Evolutionary conservation across 306 rosid species (phyloP).

Genomic region (Canavalia ensiformis): DNA sequence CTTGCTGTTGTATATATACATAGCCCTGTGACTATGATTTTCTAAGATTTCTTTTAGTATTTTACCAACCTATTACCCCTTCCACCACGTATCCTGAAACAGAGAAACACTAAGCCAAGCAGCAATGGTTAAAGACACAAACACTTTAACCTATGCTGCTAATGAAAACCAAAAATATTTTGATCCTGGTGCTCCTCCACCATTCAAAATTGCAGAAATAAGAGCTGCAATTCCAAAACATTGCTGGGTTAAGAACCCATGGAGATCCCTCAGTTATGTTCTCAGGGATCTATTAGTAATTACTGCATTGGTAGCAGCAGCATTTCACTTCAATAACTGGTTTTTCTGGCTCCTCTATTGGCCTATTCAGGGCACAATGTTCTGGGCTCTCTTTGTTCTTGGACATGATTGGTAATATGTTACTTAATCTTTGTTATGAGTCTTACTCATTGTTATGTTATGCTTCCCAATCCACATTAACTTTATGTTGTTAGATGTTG

Average conservation of each 20-base stretch:
- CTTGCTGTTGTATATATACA: background rate
- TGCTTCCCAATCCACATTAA: no score
- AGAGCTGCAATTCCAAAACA: conserved; percentile 88
- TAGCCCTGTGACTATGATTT: background rate
- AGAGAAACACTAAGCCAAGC: conserved; percentile 20
- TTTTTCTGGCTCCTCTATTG: conserved; percentile 81
- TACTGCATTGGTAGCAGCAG: conserved; percentile 58
- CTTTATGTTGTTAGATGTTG: background rate
- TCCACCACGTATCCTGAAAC: conserved; percentile 8
- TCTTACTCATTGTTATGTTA: background rate
- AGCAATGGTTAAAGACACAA: conserved; percentile 33
- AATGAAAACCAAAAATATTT: conserved; percentile 49
- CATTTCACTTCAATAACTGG: conserved; percentile 59
- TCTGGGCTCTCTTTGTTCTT: conserved; percentile 97
- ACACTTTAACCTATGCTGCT: background rate
- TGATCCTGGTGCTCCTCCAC: conserved; percentile 91
- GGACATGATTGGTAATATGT: conserved; percentile 86
- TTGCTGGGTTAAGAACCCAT: conserved; percentile 89
- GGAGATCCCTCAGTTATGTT: conserved; percentile 79
- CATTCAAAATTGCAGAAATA: conserved; percentile 82
- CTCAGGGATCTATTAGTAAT: conserved; percentile 68
- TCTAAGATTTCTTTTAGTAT: conserved; percentile 2
- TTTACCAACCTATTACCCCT: background rate
- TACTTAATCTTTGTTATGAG: background rate
- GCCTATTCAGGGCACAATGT: conserved; percentile 91